A percentile compares a stretch with the other conserved stretches of the same genome.
Evolutionary conservation across 2,329 filamentous ascomycete genomes (phyloP).

Genomic region (Phaeosphaeriaceae sp.): DNA sequence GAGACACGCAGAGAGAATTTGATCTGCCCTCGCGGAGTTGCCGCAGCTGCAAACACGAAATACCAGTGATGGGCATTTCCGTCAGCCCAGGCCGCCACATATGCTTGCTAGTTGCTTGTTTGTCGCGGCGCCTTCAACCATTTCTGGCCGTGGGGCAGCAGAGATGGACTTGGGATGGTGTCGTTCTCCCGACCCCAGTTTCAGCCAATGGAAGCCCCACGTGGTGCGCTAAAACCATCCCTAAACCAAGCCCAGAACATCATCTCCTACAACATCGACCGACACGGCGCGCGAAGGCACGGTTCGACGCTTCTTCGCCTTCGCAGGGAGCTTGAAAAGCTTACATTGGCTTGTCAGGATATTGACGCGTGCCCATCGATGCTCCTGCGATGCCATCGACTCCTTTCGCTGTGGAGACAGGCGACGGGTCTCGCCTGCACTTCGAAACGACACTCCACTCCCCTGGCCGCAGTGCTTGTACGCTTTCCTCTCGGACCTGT

Average conservation of each 20-base stretch:
- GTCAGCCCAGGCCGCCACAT: slow-evolving; percentile 15
- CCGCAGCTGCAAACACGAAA: not conserved
- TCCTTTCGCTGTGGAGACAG: not conserved
- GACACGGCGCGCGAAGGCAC: not conserved
- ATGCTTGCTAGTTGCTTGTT: slow-evolving; percentile 9
- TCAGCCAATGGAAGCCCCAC: slow-evolving; percentile 6
- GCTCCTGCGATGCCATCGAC: not conserved
- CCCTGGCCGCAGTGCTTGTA: not conserved
- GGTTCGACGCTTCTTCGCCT: slow-evolving; percentile 5
- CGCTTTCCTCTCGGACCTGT: not conserved
- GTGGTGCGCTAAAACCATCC: slow-evolving; percentile 2
- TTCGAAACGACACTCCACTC: not conserved
- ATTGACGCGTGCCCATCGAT: slow-evolving; percentile 2
- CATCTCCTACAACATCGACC: not conserved
- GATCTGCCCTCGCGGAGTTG: slow-evolving; percentile 1
- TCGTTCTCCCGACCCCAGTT: not conserved
- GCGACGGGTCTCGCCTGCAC: not conserved
- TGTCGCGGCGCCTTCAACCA: slow-evolving; percentile 8
- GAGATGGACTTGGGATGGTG: not conserved
- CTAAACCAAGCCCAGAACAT: slow-evolving; percentile 4
- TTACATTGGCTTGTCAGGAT: slow-evolving; percentile 1
- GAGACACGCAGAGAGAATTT: slow-evolving; percentile 8
- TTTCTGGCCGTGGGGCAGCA: not conserved
- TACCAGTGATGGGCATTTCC: slow-evolving; percentile 3
- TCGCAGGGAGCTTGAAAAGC: not conserved